Base-by-base conservation (phyloP, 2,329 filamentous ascomycete species). In the Tolypocladium album region DNA sequence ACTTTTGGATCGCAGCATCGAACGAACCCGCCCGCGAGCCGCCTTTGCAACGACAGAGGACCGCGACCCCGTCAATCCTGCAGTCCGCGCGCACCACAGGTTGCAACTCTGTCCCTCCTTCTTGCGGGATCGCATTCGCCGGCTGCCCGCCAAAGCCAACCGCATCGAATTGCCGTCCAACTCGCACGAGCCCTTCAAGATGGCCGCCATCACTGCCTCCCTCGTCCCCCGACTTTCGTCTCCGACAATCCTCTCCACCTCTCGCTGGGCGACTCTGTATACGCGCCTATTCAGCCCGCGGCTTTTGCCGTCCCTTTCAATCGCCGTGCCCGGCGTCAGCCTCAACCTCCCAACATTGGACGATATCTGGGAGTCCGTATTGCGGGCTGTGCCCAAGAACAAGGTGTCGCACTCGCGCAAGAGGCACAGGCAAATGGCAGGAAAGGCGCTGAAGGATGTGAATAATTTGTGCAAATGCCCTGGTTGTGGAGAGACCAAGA, bases 401-500 rank as follows among this genome's bases (percentile, higher is more conserved):
- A 99, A 97, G 84, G 95, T 92, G 40, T 97, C 93, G 50, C 91
- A 99, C 75, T 90, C 90, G 80, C 96, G 94, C 79, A 96, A 92
- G 82, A 84, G 94, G 67, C 88, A 92, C 71, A 86, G 95, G 69
- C 92, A 96, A 71, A 89, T 97, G 87, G 93, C 92, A 31, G 94
- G 94, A 70, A 99, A 99, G 78, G 93, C 87, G 53, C 76, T 99
- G 67, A 90, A 96, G 77, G 94, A 99, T 72, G 86, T 96, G 61
- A 94, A 88, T 64, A 84, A 85, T 59, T 77, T 99, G 67, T 96
- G 92, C 78, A 90, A 86, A 70, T 99, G 94, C 72, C 89, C 93
- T 0, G 90, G 87, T 17, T 99, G 94, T 69, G 95, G 94, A 56
- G 84, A 88, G 71, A 78, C 86, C 34, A 99, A 99, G 80, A 87